Evolutionary conservation across 2,329 filamentous ascomycete species (phyloP).

Genomic region (Rutstroemia sp.): DNA sequence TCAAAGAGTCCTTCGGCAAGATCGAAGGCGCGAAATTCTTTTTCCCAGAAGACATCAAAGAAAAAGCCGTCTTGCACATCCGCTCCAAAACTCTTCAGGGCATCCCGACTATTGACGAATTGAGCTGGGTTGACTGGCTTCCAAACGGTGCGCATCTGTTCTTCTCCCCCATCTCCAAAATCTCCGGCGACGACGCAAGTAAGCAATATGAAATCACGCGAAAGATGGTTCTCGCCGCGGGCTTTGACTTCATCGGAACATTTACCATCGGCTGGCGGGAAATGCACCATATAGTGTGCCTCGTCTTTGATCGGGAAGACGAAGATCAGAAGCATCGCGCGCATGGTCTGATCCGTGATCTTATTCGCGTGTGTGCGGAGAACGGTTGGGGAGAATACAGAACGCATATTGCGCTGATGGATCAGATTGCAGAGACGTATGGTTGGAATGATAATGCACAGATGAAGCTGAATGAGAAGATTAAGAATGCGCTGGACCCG

Average conservation of each 20-base stretch:
- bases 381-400: slow-evolving; percentile 39
- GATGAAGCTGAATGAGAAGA: slow-evolving; percentile 36
- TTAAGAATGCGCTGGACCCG: slow-evolving; percentile 41
- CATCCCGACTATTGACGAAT: slow-evolving; percentile 25
- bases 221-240: slow-evolving; percentile 34
- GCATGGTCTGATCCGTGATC: slow-evolving; percentile 31
- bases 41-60: slow-evolving; percentile 23
- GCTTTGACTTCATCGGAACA: slow-evolving; percentile 44
- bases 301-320: slow-evolving; percentile 42
- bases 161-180: slow-evolving; percentile 45
- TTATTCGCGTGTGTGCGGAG: slow-evolving; percentile 34
- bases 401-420: slow-evolving; percentile 38
- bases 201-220: slow-evolving; percentile 37
- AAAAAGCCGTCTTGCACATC: slow-evolving; percentile 23
- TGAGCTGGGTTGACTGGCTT: slow-evolving; percentile 42
- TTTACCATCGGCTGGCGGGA: slow-evolving; percentile 43
- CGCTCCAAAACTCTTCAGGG: slow-evolving; percentile 27
- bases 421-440: slow-evolving; percentile 39
- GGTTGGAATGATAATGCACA: slow-evolving; percentile 35
- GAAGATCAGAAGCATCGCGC: slow-evolving; percentile 32
- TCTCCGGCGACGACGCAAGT: slow-evolving; percentile 39
- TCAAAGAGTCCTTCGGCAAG: slow-evolving; percentile 23
- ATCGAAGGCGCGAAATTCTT: slow-evolving; percentile 30
- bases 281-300: slow-evolving; percentile 49
- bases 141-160: slow-evolving; percentile 45